Base-by-base conservation (phyloP, 139 green algal species). In the Picocystis salinarum region DNA sequence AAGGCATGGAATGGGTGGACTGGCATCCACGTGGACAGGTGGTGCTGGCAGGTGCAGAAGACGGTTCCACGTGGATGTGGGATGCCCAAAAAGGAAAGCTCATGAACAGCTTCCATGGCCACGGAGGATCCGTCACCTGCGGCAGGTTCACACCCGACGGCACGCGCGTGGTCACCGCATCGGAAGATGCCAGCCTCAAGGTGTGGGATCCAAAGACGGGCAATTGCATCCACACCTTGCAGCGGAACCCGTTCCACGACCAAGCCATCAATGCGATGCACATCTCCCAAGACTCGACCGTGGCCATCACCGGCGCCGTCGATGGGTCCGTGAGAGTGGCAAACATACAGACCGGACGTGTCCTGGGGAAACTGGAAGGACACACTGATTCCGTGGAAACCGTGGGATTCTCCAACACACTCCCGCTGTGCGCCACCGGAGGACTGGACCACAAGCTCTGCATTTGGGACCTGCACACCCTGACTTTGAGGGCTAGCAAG, bases 31-130 rank as follows among this genome's bases (percentile, higher is more conserved):
- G 64, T 17, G 85, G 84, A 13, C 57, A 81, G 29, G 73, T 96
- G 23, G 19, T 97, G 31, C 49, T 93, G 30, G 82, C 79, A 34
- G 87, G 31, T 37, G 73, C 71, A 2, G 79, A 90, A 22, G 87
- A 97, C 64, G 91, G 82, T 59, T 82, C 72, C 4, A 55, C 66
- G 17, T 96, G 83, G 83, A 95, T 96, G 82, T 96, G 82, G 84
- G 76, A 83, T 34, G 82, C 77, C n/a, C 40, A 61, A 20, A 74
- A 49, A 11, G 85, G 76, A 2, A 56, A 46, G 4, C 85, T 67
- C 56, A 95, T 96, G 86, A 60, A 87, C 52, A 73, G 90, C 31
- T 87, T 95, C 36, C 59, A 59, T 12, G 84, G 85, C 0, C 85
- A 95, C 59, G 34, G 15, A 4, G 80, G 73, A 2, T 29, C 67